Percentiles rank a stretch among this genome's conserved stretches.
phyloP scores from a whole-genome alignment of 257 asterid species.

The Rubia yunnanensis region DNA sequence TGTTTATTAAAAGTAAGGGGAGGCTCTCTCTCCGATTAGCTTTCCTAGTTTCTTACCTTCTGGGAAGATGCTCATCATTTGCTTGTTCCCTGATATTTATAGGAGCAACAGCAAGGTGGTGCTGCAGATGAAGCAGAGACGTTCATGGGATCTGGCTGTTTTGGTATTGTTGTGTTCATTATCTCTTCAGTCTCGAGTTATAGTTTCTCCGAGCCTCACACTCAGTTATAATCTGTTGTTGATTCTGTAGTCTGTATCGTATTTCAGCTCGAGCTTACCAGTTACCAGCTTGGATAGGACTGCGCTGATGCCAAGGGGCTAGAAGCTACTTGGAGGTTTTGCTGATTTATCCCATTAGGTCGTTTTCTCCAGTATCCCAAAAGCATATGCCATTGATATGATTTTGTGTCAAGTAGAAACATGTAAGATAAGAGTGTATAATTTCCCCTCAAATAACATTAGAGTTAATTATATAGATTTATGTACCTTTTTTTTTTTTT shows the following conservation, averaged over 20 bases:
- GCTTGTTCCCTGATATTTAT: background rate
- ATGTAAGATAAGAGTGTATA: background rate
- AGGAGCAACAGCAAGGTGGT: conserved; percentile 76
- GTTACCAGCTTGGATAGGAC: conserved; percentile 72
- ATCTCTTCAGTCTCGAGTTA: background rate
- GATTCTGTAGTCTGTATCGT: background rate
- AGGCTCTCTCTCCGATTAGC: too few relatives aligned
- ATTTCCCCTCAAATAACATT: background rate
- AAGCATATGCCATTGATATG: background rate
- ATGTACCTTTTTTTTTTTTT: too few relatives aligned
- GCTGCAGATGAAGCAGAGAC: conserved; percentile 85
- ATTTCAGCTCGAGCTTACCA: conserved; percentile 81
- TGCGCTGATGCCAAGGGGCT: conserved; percentile 87
- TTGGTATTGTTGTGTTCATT: conserved; percentile 40
- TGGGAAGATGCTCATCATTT: background rate
- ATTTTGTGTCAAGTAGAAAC: background rate
- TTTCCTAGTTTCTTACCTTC: background rate
- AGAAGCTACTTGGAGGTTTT: conserved; percentile 77
- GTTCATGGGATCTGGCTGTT: conserved; percentile 93
- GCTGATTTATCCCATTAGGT: conserved; percentile 29
- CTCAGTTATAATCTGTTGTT: background rate
- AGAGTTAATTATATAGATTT: too few relatives aligned
- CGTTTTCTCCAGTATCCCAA: background rate
- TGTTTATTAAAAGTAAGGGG: too few relatives aligned
- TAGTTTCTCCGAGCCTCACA: background rate